Percentiles rank a stretch among this genome's conserved stretches.
Conservation (phyloP, 164 flowering plant genomes). For the Houttuynia cordata region DNA sequence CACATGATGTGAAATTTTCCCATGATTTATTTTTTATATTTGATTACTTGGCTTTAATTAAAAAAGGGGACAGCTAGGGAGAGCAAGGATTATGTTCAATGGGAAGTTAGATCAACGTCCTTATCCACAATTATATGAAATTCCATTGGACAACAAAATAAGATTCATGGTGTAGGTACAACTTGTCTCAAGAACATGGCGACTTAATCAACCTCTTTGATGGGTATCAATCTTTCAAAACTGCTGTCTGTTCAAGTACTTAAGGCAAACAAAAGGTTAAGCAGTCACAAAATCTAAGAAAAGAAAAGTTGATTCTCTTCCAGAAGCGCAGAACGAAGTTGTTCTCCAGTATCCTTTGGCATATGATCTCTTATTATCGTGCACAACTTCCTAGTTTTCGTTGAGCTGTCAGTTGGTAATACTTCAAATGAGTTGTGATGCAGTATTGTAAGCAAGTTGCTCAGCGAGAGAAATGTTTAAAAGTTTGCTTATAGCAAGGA, state of each 20-base stretch:
- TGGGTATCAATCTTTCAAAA: conserved; percentile 82
- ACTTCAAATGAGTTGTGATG: too few species aligned
- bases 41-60: background rate
- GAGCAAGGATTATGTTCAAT: background rate
- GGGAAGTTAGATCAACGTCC: background rate
- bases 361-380: background rate
- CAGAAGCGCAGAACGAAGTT: conserved; percentile 39
- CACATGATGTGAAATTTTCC: background rate
- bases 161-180: conserved; percentile 32
- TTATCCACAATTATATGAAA: background rate
- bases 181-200: conserved; percentile 82
- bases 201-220: conserved; percentile 91
- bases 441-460: too few species aligned
- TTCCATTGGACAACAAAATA: background rate
- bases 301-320: conserved; percentile 26
- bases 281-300: conserved; percentile 41
- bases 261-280: conserved; percentile 34
- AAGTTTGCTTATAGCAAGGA: background rate
- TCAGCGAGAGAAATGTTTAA: background rate
- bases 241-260: conserved; percentile 20
- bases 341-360: conserved; percentile 63
- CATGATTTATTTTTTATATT: background rate
- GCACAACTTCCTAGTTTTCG: background rate
- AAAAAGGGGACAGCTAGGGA: background rate
- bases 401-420: background rate